phyloP scores from a whole-genome alignment of 2,329 filamentous ascomycete species.

The Xylogone sp. region DNA sequence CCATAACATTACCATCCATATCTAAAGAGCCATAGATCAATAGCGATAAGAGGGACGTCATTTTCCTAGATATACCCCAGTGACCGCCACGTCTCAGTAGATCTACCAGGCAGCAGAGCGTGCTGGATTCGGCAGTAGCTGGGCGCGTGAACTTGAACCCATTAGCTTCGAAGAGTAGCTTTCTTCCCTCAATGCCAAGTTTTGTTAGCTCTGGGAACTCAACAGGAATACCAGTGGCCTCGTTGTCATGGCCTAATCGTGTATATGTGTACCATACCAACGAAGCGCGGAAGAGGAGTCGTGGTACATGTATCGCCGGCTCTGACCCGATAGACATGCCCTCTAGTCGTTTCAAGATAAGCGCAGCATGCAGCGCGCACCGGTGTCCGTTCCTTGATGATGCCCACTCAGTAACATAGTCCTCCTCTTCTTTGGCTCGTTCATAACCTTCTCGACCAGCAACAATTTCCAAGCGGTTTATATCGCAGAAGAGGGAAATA shows the following conservation, averaged over 20 bases:
- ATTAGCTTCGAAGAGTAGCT: background rate
- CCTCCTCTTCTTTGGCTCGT: background rate
- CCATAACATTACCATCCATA: slow-evolving; percentile 1
- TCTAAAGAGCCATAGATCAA: background rate
- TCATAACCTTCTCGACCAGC: slow-evolving; percentile 8
- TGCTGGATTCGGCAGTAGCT: background rate
- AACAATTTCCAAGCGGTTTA: slow-evolving; percentile 12
- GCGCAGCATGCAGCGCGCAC: slow-evolving; percentile 13
- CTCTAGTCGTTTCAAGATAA: slow-evolving; percentile 8
- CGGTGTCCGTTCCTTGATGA: slow-evolving; percentile 7
- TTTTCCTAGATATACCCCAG: slow-evolving; percentile 7
- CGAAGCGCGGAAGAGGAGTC: slow-evolving; percentile 10
- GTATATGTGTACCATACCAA: background rate
- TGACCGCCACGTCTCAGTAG: slow-evolving; percentile 5
- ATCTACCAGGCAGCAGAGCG: slow-evolving; percentile 3
- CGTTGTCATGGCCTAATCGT: background rate
- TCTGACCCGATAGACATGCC: slow-evolving; percentile 8
- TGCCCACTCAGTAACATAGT: slow-evolving; percentile 8
- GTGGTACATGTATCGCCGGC: slow-evolving; percentile 13
- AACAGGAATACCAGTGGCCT: background rate
- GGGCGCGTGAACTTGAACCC: background rate
- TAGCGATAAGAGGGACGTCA: slow-evolving; percentile 1
- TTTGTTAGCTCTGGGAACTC: slow-evolving; percentile 8
- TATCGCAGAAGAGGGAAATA: slow-evolving; percentile 14
- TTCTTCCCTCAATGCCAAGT: slow-evolving; percentile 1